Evolutionary conservation across 1,284 basidiomycete species (phyloP).

Genomic region (Naganishia liquefaciens): DNA sequence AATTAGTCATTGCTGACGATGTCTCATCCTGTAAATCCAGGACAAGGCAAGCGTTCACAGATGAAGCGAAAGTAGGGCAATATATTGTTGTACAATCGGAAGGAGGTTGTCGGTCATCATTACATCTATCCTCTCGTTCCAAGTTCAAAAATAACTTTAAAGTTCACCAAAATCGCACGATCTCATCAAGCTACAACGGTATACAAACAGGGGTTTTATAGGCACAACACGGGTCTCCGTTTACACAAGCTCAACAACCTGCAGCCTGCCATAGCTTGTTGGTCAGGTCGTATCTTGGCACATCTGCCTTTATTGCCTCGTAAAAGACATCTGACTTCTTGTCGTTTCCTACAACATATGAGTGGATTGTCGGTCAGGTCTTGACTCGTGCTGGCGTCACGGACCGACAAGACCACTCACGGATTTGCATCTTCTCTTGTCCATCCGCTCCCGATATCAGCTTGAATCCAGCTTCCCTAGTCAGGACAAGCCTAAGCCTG

Average conservation of each 20-base stretch:
- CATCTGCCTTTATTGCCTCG: conserved; percentile 21
- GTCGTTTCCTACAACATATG: conserved; percentile 10
- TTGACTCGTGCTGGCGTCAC: background rate
- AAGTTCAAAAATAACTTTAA: background rate
- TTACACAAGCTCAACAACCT: conserved; percentile 2
- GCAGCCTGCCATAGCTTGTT: conserved; percentile 28
- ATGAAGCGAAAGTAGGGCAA: conserved; percentile 45
- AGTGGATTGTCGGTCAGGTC: background rate
- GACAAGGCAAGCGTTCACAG: conserved; percentile 46
- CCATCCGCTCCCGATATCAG: conserved; percentile 16
- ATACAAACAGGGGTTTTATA: background rate
- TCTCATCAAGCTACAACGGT: conserved; percentile 13
- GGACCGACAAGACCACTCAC: background rate
- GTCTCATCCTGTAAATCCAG: conserved; percentile 25
- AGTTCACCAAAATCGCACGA: background rate
- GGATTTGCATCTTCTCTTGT: conserved; percentile 23
- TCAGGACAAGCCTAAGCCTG: conserved; percentile 18
- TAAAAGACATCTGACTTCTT: conserved; percentile 26
- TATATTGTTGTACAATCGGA: conserved; percentile 1
- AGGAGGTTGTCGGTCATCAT: background rate
- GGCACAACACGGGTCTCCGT: background rate
- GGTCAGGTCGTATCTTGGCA: conserved; percentile 24
- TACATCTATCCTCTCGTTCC: background rate
- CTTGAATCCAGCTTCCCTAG: conserved; percentile 23
- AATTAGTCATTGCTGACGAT: conserved; percentile 1